Evolutionary conservation across 768 basidiomycete species (phyloP), one percentile per base, ranked within the genome.

Genomic region (Boletus tylopilopsis): DNA sequence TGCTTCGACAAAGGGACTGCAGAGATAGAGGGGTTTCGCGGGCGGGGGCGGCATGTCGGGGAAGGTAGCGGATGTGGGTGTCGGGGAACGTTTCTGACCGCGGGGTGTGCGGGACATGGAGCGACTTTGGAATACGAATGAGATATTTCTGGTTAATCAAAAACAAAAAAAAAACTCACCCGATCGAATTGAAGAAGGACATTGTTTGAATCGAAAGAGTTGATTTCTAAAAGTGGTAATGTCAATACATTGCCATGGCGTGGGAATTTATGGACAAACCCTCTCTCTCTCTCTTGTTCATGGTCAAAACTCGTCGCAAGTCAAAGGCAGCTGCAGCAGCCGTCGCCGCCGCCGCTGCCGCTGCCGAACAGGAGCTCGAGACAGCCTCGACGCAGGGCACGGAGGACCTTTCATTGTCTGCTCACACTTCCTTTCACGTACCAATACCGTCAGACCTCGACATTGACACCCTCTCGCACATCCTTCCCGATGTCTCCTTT

Each of bases 1-100:
- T 2, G 93, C 87, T 59, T 95, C 94, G 47, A 89, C 91, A 67
- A 98, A 98, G 4, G 94, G 94, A 46, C 89, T 88, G 68, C 88
- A 95, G 11, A 97, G 78, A 64, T 95, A 96, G 16, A 97, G 72
- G 1, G 90, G 87, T 56, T 89, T 90, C 19, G 59, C 61, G 27
- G 68, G 73, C 19, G 72, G 72, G 34, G 76, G 64, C 24, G 68
- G 68, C 40, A 73, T 72, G 37, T 78, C 77, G 13, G 70, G 63
- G 51, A 80, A 80, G 12, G 80, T 78, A 6, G 80, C 73, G 5
- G 85, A 85, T 5, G 85, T 89, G 12, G 88, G 85, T 0, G 88
- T 88, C 15, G 87, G 78, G 2, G 87, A 82, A 16, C 86, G 80
- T 63, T 86, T 88, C 15, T 83, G 79, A 11, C 73, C 76, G 41